These are phyloP conservation scores for Cryptosporidium baileyi DNA, from an alignment of 169 alveolate genomes.

Conservation along the genomic window DNA sequence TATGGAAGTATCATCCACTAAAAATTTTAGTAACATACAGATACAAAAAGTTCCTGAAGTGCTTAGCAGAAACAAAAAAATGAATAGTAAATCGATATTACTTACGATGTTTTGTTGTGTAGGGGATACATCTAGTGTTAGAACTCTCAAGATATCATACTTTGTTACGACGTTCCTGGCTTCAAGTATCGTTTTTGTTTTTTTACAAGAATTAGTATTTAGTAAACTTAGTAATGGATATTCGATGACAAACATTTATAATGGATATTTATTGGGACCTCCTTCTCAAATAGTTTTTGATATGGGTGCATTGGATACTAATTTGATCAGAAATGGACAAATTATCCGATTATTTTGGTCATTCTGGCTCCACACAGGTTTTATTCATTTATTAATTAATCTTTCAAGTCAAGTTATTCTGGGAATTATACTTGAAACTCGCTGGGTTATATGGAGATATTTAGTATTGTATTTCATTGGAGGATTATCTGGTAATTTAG, in stretches of 20 bases:
- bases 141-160: constrained; percentile 14
- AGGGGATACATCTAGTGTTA: background rate
- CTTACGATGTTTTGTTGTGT: constrained; percentile 39
- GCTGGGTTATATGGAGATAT: constrained; percentile 69
- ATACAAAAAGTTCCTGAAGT: background rate
- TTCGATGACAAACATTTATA: background rate
- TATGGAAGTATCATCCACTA: too few relatives aligned
- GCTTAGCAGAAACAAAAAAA: background rate
- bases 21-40: background rate
- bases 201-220: constrained; percentile 54
- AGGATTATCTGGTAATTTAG: constrained; percentile 56
- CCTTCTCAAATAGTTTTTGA: constrained; percentile 61
- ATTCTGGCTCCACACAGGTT: constrained; percentile 63
- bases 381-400: constrained; percentile 31
- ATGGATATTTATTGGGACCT: constrained; percentile 51
- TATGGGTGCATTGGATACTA: constrained; percentile 67
- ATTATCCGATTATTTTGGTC: constrained; percentile 65
- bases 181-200: constrained; percentile 58
- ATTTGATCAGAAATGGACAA: constrained; percentile 45
- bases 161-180: constrained; percentile 47
- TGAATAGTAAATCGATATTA: background rate
- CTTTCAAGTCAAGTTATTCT: constrained; percentile 45
- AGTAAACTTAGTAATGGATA: constrained; percentile 47
- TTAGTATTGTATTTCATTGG: constrained; percentile 33
- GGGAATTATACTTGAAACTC: constrained; percentile 58